Evolutionary conservation across 208 protist genomes (phyloP), one percentile per base, ranked within the genome.

Genomic region (Blastocrithidia nonstop): DNA sequence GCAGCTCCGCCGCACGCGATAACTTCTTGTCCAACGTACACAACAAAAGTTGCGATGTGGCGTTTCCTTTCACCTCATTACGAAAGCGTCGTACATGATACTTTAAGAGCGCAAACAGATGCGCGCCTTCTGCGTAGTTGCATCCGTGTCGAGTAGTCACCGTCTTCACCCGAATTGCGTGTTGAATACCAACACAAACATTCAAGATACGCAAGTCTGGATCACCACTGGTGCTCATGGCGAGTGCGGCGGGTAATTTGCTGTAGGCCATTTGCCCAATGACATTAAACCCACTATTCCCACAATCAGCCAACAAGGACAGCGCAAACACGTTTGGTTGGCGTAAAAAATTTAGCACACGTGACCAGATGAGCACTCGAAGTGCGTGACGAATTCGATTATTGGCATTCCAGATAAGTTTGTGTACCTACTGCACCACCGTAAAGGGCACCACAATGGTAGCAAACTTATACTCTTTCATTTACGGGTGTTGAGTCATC

Each of bases 121-220:
- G 50, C n/a, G 67, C 71, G 2, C 77, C 83, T 8, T 84, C 72
- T 3, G 72, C 50, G 1, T 48, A 29, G 3, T 61, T 39, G 20
- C 48, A 48, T 9, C 61, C 61, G 25, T 76, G 59, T 28, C 69
- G 50, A n/a, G 38, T 37, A 0, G 36, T 41, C 0, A 59, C 59
- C 7, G 25, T 52, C 6, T 35, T 38, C 7, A 57, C 33, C 15
- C 83, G 71, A 22, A 86, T 47, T 33, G 58, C 37, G 45, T 88
- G 63, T 55, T 92, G 83, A 31, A 92, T 33, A 7, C 64, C 43
- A 1, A 86, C 29, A 26, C 68, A 81, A 32, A 84, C 75, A 41
- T 87, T 88, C 24, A 92, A 31, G 23, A 92, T 78, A 15, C 77
- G 73, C 20, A 74, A 28, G 38, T 92, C 83, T 2, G 83, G 83